A percentile compares a stretch with the other conserved stretches of the same genome.
Evolutionary conservation across 1,284 basidiomycete genomes (phyloP).

Genomic region (Ceraceosorus guamensis): DNA sequence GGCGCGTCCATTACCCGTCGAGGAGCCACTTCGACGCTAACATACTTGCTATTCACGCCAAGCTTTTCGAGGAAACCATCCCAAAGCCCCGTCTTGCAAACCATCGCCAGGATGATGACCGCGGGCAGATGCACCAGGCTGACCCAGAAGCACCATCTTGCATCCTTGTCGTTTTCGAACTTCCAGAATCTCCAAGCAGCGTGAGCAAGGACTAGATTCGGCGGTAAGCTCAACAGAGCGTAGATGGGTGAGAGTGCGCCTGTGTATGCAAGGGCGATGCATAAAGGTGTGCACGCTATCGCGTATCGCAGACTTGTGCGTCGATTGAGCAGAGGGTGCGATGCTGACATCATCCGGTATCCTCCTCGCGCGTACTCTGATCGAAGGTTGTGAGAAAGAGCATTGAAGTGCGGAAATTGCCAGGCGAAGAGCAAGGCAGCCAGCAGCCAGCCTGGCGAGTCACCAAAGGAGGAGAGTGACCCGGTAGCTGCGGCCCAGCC

Average conservation of each 20-base stretch:
- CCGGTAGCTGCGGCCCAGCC: slow-evolving; percentile 95
- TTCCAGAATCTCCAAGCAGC: slow-evolving; percentile 72
- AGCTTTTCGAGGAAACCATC: slow-evolving; percentile 14
- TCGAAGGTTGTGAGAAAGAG: slow-evolving; percentile 78
- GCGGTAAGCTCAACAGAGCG: slow-evolving; percentile 66
- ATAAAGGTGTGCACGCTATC: slow-evolving; percentile 69
- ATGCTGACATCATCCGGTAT: slow-evolving; percentile 84
- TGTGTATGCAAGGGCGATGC: slow-evolving; percentile 56
- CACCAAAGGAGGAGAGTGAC: slow-evolving; percentile 59
- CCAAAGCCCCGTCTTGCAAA: slow-evolving; percentile 45
- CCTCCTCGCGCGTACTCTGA: slow-evolving; percentile 86
- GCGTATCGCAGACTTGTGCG: slow-evolving; percentile 80
- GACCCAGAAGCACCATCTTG: slow-evolving; percentile 61
- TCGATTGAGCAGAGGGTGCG: slow-evolving; percentile 72
- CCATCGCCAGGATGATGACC: slow-evolving; percentile 85
- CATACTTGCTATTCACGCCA: not conserved
- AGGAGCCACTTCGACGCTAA: too few relatives aligned
- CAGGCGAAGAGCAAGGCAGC: slow-evolving; percentile 68
- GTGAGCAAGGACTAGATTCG: slow-evolving; percentile 66
- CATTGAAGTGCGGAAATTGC: slow-evolving; percentile 99
- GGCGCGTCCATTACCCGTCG: too few relatives aligned
- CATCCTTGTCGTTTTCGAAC: slow-evolving; percentile 55
- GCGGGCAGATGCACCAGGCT: slow-evolving; percentile 87
- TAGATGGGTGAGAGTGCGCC: slow-evolving; percentile 56
- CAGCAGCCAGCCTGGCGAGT: slow-evolving; percentile 39